phyloP scores from a whole-genome alignment of 345 rosid species.

The Carallia brachiata region DNA sequence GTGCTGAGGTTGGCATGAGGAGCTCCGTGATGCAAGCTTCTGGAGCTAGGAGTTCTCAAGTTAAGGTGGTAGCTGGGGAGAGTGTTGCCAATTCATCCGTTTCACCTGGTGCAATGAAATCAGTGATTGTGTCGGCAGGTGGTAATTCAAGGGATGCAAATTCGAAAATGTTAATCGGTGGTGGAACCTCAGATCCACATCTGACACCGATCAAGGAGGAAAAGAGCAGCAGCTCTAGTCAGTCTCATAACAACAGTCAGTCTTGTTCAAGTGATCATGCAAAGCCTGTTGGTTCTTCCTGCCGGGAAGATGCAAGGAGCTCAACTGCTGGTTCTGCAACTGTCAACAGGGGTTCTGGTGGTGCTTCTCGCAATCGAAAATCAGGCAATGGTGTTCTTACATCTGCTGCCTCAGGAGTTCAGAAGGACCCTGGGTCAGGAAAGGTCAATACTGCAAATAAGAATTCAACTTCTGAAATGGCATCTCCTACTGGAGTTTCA shows the following conservation, averaged over 20 bases:
- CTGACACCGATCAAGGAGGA: slow-evolving; percentile 51
- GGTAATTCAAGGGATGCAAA: slow-evolving; percentile 48
- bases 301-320: slow-evolving; percentile 67
- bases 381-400: slow-evolving; percentile 51
- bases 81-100: slow-evolving; percentile 42
- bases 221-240: slow-evolving; percentile 80
- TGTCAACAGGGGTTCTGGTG: slow-evolving; percentile 42
- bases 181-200: slow-evolving; percentile 45
- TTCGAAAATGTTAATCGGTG: slow-evolving; percentile 33
- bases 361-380: slow-evolving; percentile 57
- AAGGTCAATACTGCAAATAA: slow-evolving; percentile 49
- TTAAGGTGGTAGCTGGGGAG: slow-evolving; percentile 63
- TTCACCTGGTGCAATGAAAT: slow-evolving; percentile 58
- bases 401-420: slow-evolving; percentile 33
- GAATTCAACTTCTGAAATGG: slow-evolving; percentile 51
- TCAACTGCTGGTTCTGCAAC: slow-evolving; percentile 51
- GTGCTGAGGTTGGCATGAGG: slow-evolving; percentile 58
- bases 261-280: slow-evolving; percentile 67
- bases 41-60: slow-evolving; percentile 53
- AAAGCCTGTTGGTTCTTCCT: slow-evolving; percentile 47
- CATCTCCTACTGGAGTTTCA: slow-evolving; percentile 1
- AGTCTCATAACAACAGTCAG: slow-evolving; percentile 74
- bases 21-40: slow-evolving; percentile 53
- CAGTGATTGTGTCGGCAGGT: slow-evolving; percentile 44
- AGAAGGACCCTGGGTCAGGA: slow-evolving; percentile 51